Evolutionary conservation across 306 rosid genomes (phyloP), one percentile per base, ranked within the genome.

Genomic region (Carpinus fangiana): DNA sequence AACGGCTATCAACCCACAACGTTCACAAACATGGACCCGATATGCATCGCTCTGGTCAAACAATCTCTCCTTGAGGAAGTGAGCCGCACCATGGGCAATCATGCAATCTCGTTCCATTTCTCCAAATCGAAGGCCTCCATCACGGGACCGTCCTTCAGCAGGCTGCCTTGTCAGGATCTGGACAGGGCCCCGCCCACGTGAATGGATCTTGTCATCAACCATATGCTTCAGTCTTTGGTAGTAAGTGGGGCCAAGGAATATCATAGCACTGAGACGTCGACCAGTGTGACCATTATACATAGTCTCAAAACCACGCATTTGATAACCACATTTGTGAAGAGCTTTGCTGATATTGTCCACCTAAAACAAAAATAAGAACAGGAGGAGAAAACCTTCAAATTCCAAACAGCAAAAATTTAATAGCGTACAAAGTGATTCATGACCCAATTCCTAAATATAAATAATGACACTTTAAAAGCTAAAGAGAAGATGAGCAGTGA

Each of bases 221-320:
- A 95, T 95, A 77, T 95, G 98, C 89, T 95, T 95, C 80, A 92
- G 72, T 80, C 98, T 89, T 79, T 95, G 98, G 82, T 95, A 95
- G 79, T 95, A 95, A 2, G 97, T 94, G 36, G 98, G 98, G 38
- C 98, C 98, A 57, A 92, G 97, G 92, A 94, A 94, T 76, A 94
- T 94, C 95, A 91, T 92, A 46, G 98, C 93, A 57, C 80, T 21
- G 62, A 95, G 92, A 53, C 93, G 92, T 68, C 98, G 86, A 72
- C 98, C 98, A 1, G 98, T 95, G 81, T 95, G 98, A 51, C 98
- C 98, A 70, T 93, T 95, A 82, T 91, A 95, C 98, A 95, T 95
- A 74, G 98, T 95, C 91, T 95, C 98, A 51, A 95, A 95, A 20
- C 98, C 98, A 59, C 98, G 98, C 98, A 95, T 92, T 85, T 93